Percentiles rank a stretch among this genome's conserved stretches.
Conservation (phyloP, 1,284 basidiomycete species). For the Cryptococcus sp. region DNA sequence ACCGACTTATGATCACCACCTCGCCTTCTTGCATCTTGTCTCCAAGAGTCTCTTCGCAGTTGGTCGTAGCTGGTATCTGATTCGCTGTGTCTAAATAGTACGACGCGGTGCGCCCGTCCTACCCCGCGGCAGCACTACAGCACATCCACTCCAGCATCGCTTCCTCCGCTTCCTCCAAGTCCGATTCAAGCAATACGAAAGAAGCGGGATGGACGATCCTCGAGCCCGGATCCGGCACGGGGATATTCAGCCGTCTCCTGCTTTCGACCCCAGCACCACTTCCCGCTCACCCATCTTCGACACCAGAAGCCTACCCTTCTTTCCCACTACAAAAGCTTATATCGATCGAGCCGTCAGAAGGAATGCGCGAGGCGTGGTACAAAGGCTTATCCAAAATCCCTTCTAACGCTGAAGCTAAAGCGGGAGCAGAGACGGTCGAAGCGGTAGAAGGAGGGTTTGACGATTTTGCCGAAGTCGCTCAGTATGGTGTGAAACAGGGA, state of each 20-base stretch:
- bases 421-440: constrained; percentile 8
- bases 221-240: constrained; percentile 52
- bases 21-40: too few species aligned
- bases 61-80: not conserved
- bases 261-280: constrained; percentile 32
- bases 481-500: constrained; percentile 26
- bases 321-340: constrained; percentile 43
- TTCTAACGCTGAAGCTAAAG: not conserved
- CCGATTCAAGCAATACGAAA: not conserved
- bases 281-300: not conserved
- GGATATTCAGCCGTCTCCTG: constrained; percentile 54
- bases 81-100: constrained; percentile 31
- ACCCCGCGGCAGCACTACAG: constrained; percentile 47
- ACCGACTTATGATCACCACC: too few species aligned
- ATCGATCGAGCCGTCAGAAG: constrained; percentile 52
- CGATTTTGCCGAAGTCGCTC: constrained; percentile 33
- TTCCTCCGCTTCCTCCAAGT: not conserved
- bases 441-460: constrained; percentile 52
- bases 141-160: constrained; percentile 38
- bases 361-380: constrained; percentile 51
- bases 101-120: constrained; percentile 53
- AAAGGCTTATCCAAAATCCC: constrained; percentile 23
- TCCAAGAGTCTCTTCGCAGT: not conserved
- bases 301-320: constrained; percentile 31
- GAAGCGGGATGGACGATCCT: constrained; percentile 31